A percentile compares a stretch with the other conserved stretches of the same genome.
Evolutionary conservation across 2,329 filamentous ascomycete genomes (phyloP).

Genomic region (Colletotrichum spaethianum): DNA sequence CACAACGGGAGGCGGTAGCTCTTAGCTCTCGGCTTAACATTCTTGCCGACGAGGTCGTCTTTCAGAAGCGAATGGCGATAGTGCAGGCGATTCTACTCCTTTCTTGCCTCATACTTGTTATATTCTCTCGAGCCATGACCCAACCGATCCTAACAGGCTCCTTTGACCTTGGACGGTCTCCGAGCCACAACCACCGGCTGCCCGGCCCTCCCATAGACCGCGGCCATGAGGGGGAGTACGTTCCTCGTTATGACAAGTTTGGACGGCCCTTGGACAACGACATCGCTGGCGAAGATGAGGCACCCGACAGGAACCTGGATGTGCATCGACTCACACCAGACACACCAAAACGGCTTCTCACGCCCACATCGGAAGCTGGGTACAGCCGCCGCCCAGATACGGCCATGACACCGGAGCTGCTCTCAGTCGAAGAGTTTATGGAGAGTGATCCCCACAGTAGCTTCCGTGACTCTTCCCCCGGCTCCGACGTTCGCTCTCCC

Average conservation of each 20-base stretch:
- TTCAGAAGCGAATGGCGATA: constrained; percentile 92
- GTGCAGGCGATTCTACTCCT: constrained; percentile 90
- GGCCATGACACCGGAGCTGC: neutral
- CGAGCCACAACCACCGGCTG: constrained; percentile 14
- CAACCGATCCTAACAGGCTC: constrained; percentile 33
- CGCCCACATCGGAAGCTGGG: constrained; percentile 10
- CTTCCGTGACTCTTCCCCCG: neutral
- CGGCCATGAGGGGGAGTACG: neutral
- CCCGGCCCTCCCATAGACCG: constrained; percentile 2
- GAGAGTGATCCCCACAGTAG: constrained; percentile 3
- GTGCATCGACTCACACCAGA: neutral
- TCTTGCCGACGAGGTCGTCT: constrained; percentile 91
- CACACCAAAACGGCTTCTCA: constrained; percentile 8
- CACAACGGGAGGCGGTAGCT: constrained; percentile 86
- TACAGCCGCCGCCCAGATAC: neutral
- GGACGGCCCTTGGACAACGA: neutral
- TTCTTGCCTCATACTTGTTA: constrained; percentile 87
- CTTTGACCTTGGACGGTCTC: constrained; percentile 23
- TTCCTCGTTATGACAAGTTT: constrained; percentile 22
- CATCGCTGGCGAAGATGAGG: neutral
- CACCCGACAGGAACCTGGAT: neutral
- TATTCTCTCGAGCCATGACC: constrained; percentile 71
- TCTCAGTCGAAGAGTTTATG: neutral
- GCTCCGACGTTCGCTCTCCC: neutral
- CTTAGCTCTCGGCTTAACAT: constrained; percentile 85